phyloP scores from a whole-genome alignment of 1,284 basidiomycete genomes.

The Ustilago xerochloae region DNA sequence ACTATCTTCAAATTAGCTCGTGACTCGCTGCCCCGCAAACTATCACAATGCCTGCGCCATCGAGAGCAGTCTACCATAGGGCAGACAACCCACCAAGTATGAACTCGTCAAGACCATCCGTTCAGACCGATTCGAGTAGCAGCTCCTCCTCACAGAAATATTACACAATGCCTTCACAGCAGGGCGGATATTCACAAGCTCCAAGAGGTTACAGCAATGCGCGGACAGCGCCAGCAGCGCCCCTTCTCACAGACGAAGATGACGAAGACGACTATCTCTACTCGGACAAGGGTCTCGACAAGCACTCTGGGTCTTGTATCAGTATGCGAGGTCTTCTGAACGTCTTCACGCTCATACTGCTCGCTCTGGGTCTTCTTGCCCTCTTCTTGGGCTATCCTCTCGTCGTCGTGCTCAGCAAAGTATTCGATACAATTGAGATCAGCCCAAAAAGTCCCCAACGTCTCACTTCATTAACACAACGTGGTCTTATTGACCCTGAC shows the following conservation, averaged over 20 bases:
- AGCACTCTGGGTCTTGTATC: constrained; percentile 32
- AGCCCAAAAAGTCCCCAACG: constrained; percentile 18
- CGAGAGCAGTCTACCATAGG: constrained; percentile 36
- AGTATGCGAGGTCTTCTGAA: constrained; percentile 59
- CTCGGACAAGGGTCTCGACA: constrained; percentile 28
- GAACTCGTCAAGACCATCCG: constrained; percentile 30
- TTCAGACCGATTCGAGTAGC: constrained; percentile 33
- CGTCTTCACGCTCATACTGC: constrained; percentile 55
- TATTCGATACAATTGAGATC: constrained; percentile 43
- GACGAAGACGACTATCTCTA: constrained; percentile 50
- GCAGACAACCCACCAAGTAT: constrained; percentile 39
- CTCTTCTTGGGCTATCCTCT: constrained; percentile 66
- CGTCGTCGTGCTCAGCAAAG: constrained; percentile 47
- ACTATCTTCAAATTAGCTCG: too few relatives aligned
- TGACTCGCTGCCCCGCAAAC: neutral
- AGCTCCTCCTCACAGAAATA: constrained; percentile 42
- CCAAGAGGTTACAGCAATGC: constrained; percentile 4
- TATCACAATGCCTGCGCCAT: constrained; percentile 23
- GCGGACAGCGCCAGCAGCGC: constrained; percentile 11
- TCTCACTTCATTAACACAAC: constrained; percentile 31
- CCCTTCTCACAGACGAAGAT: constrained; percentile 32
- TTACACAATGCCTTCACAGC: constrained; percentile 20
- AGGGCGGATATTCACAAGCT: constrained; percentile 1
- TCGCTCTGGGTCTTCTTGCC: constrained; percentile 52
- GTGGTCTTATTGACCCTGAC: constrained; percentile 57